Base-by-base conservation (phyloP, 2,329 filamentous ascomycete genomes). In the Xylariomycetidae sp. region DNA sequence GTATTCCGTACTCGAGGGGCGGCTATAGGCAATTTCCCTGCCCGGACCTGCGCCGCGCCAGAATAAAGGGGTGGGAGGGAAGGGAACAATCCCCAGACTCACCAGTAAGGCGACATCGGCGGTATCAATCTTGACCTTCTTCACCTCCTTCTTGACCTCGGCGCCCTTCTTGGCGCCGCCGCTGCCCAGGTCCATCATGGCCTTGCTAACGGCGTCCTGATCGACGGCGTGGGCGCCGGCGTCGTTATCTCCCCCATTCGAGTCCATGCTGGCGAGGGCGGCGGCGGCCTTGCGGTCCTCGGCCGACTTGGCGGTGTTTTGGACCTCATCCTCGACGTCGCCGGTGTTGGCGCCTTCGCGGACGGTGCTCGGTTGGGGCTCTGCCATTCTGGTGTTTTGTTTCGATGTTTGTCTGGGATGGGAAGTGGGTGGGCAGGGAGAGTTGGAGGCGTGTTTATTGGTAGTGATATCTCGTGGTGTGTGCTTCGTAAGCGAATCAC, bases 231-330 rank as follows among this genome's bases (percentile, higher is more conserved):
- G 70, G 29, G 65, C 60, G 3, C 61, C 53, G 13, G 59, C 53
- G 20, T 56, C 51, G 27, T 69, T 64, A 18, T 73, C 68, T 30
- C 70, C 67, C 23, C 61, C 57, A 27, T 65, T 25, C 12, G 45
- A 58, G 54, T 87, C 83, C 46, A 89, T 78, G 41, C 72, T 75
- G 30, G 81, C 82, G 39, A 88, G 75, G 18, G 84, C 85, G 6
- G 80, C 80, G 25, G 82, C 82, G 28, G 83, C 82, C 61, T 87
- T 87, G 61, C 82, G 80, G 63, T 87, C 83, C 61, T 88, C 83
- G 53, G 83, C 82, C 26, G 74, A 77, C 61, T 80, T 83, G 51
- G 73, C 71, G 36, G 64, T 60, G 20, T 45, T 42, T 31, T 62
- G 59, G 46, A 69, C 60, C 48, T 77, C 74, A 41, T 79, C 74